These are phyloP conservation scores for Cicer yamashitae DNA, from an alignment of 306 rosid genomes.

Conservation along the genomic window DNA sequence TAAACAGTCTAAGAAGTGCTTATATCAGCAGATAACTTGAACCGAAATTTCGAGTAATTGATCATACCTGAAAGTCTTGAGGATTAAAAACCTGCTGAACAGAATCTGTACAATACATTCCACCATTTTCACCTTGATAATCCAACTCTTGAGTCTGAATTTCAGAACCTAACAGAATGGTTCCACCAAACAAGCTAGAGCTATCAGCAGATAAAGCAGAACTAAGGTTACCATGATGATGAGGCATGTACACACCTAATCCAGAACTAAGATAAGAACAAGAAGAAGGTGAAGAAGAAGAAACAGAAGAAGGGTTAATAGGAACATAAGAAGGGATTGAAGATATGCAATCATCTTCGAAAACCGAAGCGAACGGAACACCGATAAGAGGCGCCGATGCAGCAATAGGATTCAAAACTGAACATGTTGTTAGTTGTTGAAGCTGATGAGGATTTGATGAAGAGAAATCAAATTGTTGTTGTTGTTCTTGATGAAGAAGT, in stretches of 20 bases:
- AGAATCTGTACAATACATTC: constrained; percentile 70
- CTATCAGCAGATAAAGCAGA: constrained; percentile 67
- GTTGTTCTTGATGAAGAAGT: constrained; percentile 53
- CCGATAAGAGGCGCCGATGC: constrained; percentile 58
- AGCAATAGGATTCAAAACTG: constrained; percentile 61
- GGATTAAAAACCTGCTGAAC: constrained; percentile 68
- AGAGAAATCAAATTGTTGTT: constrained; percentile 63
- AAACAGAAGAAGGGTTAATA: constrained; percentile 44
- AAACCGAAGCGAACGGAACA: constrained; percentile 54
- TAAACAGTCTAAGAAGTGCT: no score
- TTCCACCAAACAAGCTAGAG: constrained; percentile 64
- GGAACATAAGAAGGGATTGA: constrained; percentile 79
- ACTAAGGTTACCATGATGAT: constrained; percentile 55
- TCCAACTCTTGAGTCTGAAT: constrained; percentile 81
- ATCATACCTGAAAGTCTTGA: constrained; percentile 83
- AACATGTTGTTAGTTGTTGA: constrained; percentile 47
- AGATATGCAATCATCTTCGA: constrained; percentile 82
- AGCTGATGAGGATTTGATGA: constrained; percentile 52
- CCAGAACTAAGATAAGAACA: constrained; percentile 70
- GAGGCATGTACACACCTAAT: constrained; percentile 66
- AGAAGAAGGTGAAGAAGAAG: constrained; percentile 59
- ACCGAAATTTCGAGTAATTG: not conserved
- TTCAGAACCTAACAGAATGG: constrained; percentile 68
- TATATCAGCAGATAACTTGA: no score
- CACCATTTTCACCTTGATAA: constrained; percentile 80